Evolutionary conservation across 768 basidiomycete species (phyloP).

Genomic region (Phaeotremella fagi): DNA sequence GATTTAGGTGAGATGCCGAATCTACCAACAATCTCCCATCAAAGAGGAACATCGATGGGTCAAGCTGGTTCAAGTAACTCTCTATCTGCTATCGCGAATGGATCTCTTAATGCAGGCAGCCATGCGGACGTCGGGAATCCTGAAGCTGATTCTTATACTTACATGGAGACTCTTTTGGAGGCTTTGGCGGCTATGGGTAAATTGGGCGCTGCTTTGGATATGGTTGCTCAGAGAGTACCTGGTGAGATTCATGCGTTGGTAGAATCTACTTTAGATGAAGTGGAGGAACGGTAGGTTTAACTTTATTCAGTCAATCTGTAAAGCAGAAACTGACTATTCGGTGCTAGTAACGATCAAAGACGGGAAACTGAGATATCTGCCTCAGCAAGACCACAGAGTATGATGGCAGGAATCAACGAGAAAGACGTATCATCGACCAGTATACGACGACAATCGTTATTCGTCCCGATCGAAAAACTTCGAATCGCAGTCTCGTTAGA

Average conservation of each 20-base stretch:
- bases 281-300: slow-evolving; percentile 69
- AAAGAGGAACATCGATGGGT: slow-evolving; percentile 11
- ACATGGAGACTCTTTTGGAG: slow-evolving; percentile 87
- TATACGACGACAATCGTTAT: slow-evolving; percentile 17
- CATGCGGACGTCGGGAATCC: slow-evolving; percentile 56
- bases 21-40: slow-evolving; percentile 11
- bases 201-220: slow-evolving; percentile 76
- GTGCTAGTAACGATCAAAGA: slow-evolving; percentile 17
- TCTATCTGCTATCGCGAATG: slow-evolving; percentile 10
- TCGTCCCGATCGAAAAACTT: slow-evolving; percentile 21
- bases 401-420: background rate
- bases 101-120: too few species aligned
- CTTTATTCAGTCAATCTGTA: background rate
- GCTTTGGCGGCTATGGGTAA: slow-evolving; percentile 88
- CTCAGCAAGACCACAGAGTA: slow-evolving; percentile 11
- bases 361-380: slow-evolving; percentile 13
- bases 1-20: slow-evolving; percentile 21
- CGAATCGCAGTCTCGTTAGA: slow-evolving; percentile 55
- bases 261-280: slow-evolving; percentile 82
- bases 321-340: background rate
- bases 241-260: slow-evolving; percentile 78
- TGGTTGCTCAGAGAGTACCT: slow-evolving; percentile 72
- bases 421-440: background rate
- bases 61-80: slow-evolving; percentile 29
- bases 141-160: slow-evolving; percentile 86